Base-by-base conservation (phyloP, 495 filamentous ascomycete genomes). In the Neurospora discreta region DNA sequence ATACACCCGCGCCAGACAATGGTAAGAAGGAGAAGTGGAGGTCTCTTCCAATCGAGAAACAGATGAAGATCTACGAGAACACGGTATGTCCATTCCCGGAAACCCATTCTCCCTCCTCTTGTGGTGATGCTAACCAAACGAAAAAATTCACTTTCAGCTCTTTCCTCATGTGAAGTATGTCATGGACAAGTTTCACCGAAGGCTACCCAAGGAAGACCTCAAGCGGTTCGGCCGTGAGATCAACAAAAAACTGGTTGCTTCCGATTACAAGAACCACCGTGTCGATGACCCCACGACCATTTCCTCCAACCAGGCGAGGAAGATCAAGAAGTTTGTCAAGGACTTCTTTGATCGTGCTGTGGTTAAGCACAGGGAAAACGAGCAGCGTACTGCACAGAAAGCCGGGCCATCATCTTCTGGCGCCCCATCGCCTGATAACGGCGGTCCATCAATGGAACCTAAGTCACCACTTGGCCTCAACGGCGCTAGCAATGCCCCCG, bases 31-130 rank as follows among this genome's bases (percentile, higher is more conserved):
- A 95, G 71, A 94, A 92, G 80, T 98, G 94, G 94, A 87, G 89
- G 74, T 89, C 86, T 76, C 87, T 90, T 71, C 84, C 89, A 20
- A 83, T 92, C 73, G 93, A 97, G 70, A 97, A 97, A 80, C 90
- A 93, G 79, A 95, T 92, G 87, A 96, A 93, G 81, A 84, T 96
- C 4, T 98, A 97, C 74, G 93, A 97, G 79, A 93, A 93, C 77
- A 95, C 94, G 20, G 93, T 95, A 84, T 77, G 90, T 71, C 11
- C 68, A 52, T 6, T 15, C 26, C 26, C 52, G 26, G 5, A 60
- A 60, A 7, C 18, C 23, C 15, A 42, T 44, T 36, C 7, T 58
- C 3, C 38, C 69, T 26, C 41, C 60, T 41, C 46, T 33, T 33
- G 69, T 10, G 40, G 15, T n/a, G 15, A 10, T 75, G 68, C 80